Evolutionary conservation across 2,329 filamentous ascomycete species (phyloP), one percentile per base, ranked within the genome.

Genomic region (Sporothrix euskadiensis): DNA sequence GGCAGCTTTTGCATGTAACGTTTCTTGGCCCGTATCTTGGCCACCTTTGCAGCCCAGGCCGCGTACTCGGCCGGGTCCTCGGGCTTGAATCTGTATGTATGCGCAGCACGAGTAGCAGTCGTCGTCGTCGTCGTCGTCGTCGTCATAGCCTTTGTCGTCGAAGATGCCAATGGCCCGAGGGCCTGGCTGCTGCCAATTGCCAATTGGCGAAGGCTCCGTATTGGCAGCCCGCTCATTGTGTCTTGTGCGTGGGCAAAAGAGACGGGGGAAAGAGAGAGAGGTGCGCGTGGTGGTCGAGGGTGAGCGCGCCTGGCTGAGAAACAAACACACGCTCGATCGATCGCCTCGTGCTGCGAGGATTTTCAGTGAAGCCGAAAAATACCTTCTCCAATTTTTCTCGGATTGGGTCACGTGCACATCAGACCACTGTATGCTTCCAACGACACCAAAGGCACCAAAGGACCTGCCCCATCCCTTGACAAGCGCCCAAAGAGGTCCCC

Each of bases 201-300:
- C 78, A 87, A 81, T 79, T 81, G 83, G 69, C 74, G 68, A 12
- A 78, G 63, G 54, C 75, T 66, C 57, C 73, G 73, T 52, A 72
- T 59, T 71, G 72, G 56, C 56, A 74, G 54, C 41, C 71, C 73
- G 73, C 74, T 76, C 77, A 78, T 78, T 14, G 71, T 74, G 70
- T 56, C 54, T 35, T 44, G 22, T 56, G 47, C 49, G 57, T 19
- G 44, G 19, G 70, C 10, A 44, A 14, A 22, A 9, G 39, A 4
- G 14, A 5, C 19, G 44, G 10, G 9, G 7, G 5, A 32, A 47
- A 19, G 12, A 47, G 9, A 16, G n/a, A 32, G 12, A 9, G n/a
- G 22, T 44, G 22, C 19, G 39, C 19, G 26, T 41, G 26, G 26
- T 16, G 12, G 61, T 44, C n/a, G 30, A 22, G 39, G 6, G 16